A percentile compares a stretch with the other conserved stretches of the same genome.
Evolutionary conservation across 192 early-diverging fungal genomes (phyloP).

Genomic region (Chytriomyces sp.): DNA sequence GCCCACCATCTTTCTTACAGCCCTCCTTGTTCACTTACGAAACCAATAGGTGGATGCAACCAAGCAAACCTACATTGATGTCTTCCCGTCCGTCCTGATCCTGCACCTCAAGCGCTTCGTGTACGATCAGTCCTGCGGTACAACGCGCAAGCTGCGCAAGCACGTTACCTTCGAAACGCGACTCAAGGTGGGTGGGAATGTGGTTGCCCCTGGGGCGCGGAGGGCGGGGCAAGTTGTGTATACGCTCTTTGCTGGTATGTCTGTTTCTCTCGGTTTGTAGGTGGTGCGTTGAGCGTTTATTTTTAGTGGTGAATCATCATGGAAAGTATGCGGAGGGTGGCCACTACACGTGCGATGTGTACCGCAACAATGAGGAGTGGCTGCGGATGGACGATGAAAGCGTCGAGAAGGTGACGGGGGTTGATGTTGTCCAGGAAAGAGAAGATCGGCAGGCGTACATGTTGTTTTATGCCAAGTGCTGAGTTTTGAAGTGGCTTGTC

Average conservation of each 20-base stretch:
- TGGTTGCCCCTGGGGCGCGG: conserved; percentile 54
- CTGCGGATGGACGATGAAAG: conserved; percentile 89
- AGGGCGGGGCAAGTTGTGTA: conserved; percentile 50
- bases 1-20: conserved; percentile 6
- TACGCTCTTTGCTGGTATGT: conserved; percentile 70
- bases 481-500: too few relatives aligned
- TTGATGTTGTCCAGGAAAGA: conserved; percentile 61
- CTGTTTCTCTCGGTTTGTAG: background rate
- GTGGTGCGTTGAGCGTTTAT: background rate
- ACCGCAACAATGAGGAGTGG: conserved; percentile 73
- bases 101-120: conserved; percentile 94
- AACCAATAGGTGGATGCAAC: conserved; percentile 59
- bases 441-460: conserved; percentile 73
- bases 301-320: conserved; percentile 90
- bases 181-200: conserved; percentile 62
- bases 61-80: conserved; percentile 83
- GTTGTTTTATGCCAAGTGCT: conserved; percentile 60
- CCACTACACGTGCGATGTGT: conserved; percentile 96
- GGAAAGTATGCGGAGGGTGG: conserved; percentile 84
- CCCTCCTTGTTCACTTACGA: conserved; percentile 22
- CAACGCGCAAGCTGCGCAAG: conserved; percentile 85
- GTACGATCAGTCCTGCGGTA: conserved; percentile 70
- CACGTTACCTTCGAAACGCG: conserved; percentile 70
- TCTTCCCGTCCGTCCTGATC: conserved; percentile 85
- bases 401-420: conserved; percentile 59